Evolutionary conservation across 1,139 yeast species (phyloP).

Genomic region (Hyphopichia wangnamkhiaoensis): DNA sequence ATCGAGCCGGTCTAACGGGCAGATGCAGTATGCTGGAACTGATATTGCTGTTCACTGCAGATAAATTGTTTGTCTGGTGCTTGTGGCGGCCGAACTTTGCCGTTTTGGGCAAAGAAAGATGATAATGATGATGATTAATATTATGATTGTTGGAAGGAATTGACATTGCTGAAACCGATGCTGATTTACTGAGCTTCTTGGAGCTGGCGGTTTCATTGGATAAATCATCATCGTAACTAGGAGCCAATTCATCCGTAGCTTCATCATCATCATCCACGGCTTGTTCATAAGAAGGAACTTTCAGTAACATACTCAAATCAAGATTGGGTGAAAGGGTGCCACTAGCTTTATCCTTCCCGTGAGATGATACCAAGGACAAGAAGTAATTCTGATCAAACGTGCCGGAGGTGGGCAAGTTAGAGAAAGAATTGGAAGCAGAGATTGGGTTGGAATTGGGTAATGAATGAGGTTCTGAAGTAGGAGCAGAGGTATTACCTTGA

Average conservation of each 20-base stretch:
- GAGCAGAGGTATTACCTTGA: background rate
- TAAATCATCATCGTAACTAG: constrained; percentile 22
- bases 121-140: background rate
- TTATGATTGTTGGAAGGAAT: background rate
- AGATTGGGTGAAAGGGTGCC: constrained; percentile 14
- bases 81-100: background rate
- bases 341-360: constrained; percentile 5
- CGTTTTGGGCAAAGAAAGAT: constrained; percentile 4
- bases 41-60: background rate
- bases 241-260: constrained; percentile 31
- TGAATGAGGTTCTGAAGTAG: background rate
- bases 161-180: background rate
- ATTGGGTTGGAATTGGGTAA: background rate
- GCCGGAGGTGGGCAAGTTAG: background rate
- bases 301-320: constrained; percentile 24
- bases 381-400: background rate
- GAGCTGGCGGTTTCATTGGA: background rate
- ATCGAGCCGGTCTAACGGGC: background rate
- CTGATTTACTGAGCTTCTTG: background rate
- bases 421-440: background rate
- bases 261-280: constrained; percentile 35
- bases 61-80: background rate
- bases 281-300: constrained; percentile 38
- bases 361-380: background rate
- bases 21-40: background rate